Percentiles rank a stretch among this genome's conserved stretches.
These are phyloP conservation scores for Aspergillus persii DNA, from an alignment of 2,329 filamentous ascomycete genomes.

Conservation along the genomic window DNA sequence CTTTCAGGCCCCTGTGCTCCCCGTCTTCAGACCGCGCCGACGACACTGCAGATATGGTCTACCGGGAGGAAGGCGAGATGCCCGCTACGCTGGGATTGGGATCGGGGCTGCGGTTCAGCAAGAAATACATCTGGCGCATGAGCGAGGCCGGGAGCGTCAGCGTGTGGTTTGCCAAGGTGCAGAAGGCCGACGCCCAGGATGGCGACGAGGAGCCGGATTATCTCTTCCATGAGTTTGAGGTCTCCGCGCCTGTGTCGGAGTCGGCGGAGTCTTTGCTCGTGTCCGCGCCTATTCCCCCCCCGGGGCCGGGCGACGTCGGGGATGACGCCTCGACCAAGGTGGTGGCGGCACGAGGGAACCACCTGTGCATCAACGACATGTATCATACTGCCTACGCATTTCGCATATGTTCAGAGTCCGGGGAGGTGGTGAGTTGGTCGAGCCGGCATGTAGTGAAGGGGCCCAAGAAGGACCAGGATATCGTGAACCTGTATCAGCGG, in stretches of 20 bases:
- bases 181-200: constrained; percentile 1
- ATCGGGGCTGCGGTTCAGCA: constrained; percentile 34
- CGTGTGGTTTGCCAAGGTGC: constrained; percentile 46
- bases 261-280: constrained; percentile 19
- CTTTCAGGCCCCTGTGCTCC: constrained; percentile 29
- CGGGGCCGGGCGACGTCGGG: neutral
- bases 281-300: constrained; percentile 24
- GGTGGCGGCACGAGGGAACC: constrained; percentile 40
- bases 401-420: constrained; percentile 29
- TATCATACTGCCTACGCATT: constrained; percentile 47
- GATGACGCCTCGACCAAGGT: constrained; percentile 16
- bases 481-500: constrained; percentile 39
- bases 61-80: constrained; percentile 45
- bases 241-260: constrained; percentile 12
- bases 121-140: constrained; percentile 47
- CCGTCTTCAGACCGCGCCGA: constrained; percentile 10
- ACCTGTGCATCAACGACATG: constrained; percentile 48
- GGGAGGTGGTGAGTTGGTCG: constrained; percentile 40
- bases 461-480: constrained; percentile 47
- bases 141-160: constrained; percentile 32
- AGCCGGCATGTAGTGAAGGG: constrained; percentile 46
- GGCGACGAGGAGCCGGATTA: constrained; percentile 39
- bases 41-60: constrained; percentile 34
- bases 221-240: constrained; percentile 45
- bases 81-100: constrained; percentile 15